phyloP scores from a whole-genome alignment of 768 basidiomycete species.

The Pholiota conissans region DNA sequence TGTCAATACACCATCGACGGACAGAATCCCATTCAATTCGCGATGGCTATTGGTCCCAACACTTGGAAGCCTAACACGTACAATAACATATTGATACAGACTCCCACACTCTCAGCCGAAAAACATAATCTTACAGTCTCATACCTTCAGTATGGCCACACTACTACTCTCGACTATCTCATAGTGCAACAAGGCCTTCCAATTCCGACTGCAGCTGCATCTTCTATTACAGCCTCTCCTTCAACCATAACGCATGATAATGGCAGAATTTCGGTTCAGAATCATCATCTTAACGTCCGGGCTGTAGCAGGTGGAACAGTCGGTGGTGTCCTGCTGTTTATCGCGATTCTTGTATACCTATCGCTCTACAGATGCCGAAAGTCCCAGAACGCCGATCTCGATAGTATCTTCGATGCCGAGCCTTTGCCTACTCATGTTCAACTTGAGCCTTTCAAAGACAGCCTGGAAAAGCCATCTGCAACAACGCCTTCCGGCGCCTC shows the following conservation, averaged over 20 bases:
- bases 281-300: not conserved
- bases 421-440: not conserved
- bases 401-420: not conserved
- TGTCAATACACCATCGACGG: not conserved
- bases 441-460: not conserved
- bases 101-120: not conserved
- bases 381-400: not conserved
- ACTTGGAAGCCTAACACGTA: not conserved
- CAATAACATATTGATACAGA: not conserved
- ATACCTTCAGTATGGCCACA: not conserved
- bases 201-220: not conserved
- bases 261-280: not conserved
- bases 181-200: not conserved
- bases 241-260: not conserved
- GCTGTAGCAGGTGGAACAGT: not conserved
- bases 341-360: not conserved
- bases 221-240: not conserved
- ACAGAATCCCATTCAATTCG: not conserved
- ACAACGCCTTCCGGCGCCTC: not conserved
- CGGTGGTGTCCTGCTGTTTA: not conserved
- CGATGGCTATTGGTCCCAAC: not conserved
- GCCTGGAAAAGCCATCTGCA: not conserved
- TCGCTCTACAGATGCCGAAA: not conserved
- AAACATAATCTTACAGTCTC: not conserved
- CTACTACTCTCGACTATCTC: not conserved